Evolutionary conservation across 352 stramenopile genomes (phyloP), one percentile per base, ranked within the genome.

Genomic region (Phytopythium oedochilum): DNA sequence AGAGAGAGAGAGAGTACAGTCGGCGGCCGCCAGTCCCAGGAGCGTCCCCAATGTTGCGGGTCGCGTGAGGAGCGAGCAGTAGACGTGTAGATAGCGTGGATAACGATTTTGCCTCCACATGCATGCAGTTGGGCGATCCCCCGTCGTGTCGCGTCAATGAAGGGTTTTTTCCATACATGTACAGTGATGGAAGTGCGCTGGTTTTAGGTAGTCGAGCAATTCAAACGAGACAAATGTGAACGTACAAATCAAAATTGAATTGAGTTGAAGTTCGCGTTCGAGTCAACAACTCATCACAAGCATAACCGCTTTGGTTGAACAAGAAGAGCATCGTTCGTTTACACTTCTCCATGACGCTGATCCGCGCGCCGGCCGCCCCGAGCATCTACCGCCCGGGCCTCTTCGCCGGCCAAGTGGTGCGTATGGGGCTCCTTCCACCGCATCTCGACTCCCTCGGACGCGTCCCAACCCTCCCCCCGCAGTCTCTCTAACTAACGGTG

Each of bases 321-420:
- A 22, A 42, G 17, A 17, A 42, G 35, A 14, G 35, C 35, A 17
- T 23, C n/a, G n/a, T n/a, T n/a, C n/a, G n/a, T 42, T 42, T 10
- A 42, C 35, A 42, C 11, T 51, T 28, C 7, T 25, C 18, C 12
- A 14, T 28, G 20, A 15, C 20, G 20, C 26, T 31, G 23, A 75
- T 82, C 50, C 66, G 78, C 45, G 68, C 59, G 17, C 46, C 59
- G 52, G 58, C 60, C 20, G 68, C 75, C 12, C 53, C 53, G 17
- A 78, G 57, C 43, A 79, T 85, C 60, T 85, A 83, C 57, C 75
- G 72, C 17, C 64, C 71, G 12, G 78, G 75, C 6, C 65, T 86
- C 39, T 86, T 86, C 40, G 66, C 74, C 15, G 66, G 66, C 60
- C 81, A 85, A 84, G 74, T 88, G 64, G 78, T 81, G 56, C 44